Conservation (phyloP, 495 filamentous ascomycete genomes). For the Lichina pygmaea region DNA sequence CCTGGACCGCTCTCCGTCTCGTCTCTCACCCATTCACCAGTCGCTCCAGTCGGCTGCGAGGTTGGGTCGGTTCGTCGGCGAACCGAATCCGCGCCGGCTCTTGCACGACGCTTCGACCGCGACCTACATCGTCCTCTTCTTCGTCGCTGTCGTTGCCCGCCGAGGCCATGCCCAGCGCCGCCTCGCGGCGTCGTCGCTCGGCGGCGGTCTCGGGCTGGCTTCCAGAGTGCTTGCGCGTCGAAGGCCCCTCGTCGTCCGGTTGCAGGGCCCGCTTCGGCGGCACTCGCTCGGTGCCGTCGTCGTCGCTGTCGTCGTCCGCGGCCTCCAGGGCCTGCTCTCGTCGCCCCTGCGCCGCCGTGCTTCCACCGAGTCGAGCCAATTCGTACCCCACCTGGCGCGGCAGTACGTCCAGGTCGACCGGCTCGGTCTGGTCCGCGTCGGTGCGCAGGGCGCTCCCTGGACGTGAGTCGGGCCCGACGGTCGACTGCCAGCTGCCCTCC, state of each 20-base stretch:
- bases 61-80: not conserved
- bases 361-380: not conserved
- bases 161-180: conserved; percentile 1
- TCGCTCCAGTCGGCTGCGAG: not conserved
- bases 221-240: not conserved
- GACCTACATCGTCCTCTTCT: not conserved
- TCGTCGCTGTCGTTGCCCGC: not conserved
- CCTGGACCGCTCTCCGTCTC: no score
- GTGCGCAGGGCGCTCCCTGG: not conserved
- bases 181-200: conserved; percentile 3
- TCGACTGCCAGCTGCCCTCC: not conserved
- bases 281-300: conserved; percentile 2
- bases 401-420: not conserved
- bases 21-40: no score
- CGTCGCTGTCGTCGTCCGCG: conserved; percentile 2
- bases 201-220: conserved; percentile 1
- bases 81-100: not conserved
- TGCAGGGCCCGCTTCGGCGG: not conserved
- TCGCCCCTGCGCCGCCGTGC: conserved; percentile 2
- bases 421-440: not conserved
- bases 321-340: not conserved
- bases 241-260: not conserved
- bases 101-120: not conserved
- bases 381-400: conserved; percentile 1
- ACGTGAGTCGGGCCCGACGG: not conserved